A percentile compares a stretch with the other conserved stretches of the same genome.
phyloP scores from a whole-genome alignment of 345 rosid genomes.

The Salix udensis region DNA sequence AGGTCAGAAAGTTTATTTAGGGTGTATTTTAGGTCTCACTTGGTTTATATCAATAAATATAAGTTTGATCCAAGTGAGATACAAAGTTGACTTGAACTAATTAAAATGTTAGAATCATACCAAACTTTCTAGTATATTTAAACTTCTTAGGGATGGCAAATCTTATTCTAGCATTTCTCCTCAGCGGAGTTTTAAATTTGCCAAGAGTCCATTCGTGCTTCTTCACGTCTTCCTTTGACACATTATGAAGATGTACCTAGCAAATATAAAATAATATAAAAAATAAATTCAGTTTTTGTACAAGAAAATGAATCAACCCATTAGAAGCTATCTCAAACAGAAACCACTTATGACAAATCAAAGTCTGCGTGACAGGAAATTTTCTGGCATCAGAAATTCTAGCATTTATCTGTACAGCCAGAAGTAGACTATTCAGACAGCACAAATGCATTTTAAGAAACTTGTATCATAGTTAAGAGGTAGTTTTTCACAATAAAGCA shows the following conservation, averaged over 20 bases:
- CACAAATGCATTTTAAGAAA: not conserved
- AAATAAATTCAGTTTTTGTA: not conserved
- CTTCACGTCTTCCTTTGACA: slow-evolving; percentile 5
- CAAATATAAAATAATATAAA: not conserved
- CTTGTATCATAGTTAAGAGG: not conserved
- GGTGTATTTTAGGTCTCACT: no score
- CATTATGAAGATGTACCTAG: slow-evolving; percentile 2
- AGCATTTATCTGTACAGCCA: not conserved
- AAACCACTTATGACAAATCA: not conserved
- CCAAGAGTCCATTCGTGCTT: not conserved
- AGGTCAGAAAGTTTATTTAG: no score
- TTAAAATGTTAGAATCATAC: no score
- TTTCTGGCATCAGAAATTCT: no score
- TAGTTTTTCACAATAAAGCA: not conserved
- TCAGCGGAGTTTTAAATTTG: no score
- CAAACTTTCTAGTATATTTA: no score
- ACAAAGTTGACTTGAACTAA: no score
- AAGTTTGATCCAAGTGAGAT: no score
- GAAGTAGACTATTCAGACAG: not conserved
- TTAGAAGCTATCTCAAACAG: not conserved
- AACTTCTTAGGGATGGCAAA: no score
- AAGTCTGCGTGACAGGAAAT: not conserved
- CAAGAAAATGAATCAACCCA: not conserved
- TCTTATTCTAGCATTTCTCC: no score
- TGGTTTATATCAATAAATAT: no score